Base-by-base conservation (phyloP, 345 rosid genomes). In the Rhodamnia argentea region DNA sequence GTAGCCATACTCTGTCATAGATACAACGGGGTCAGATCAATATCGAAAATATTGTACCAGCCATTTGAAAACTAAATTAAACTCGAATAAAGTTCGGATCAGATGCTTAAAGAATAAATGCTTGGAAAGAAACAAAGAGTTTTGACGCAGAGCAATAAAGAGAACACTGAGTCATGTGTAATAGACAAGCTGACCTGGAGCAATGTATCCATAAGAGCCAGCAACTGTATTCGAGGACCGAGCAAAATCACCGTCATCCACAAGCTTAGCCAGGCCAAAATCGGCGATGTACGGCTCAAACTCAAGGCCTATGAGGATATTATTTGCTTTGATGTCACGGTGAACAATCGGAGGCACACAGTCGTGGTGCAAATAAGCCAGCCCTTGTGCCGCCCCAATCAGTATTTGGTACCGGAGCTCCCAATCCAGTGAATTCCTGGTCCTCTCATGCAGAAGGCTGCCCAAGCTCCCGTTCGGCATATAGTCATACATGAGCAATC, bases 241-340 rank as follows among this genome's bases (percentile, higher is more conserved):
- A 29, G 94, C 95, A 83, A 94, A 94, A 86, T 97, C 98, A 40
- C 95, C 96, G 58, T 94, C 98, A 70, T 96, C 98, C 2, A 97
- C 96, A 22, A 96, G 99, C 93, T 97, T 97, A 55, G 98, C 99
- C 82, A 97, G 94, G 85, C 99, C 98, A 58, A 97, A 97, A 90
- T 97, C 99, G 16, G 99, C 99, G n/a, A 97, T 95, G 87, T 96
- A 97, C 10, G 99, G 96, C 88, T 97, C 99, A 24, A 96, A 97
- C 78, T 93, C 96, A 12, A 93, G 94, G 88, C 99, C 99, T 52
- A 97, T 91, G 55, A 97, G 93, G 83, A 97, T 96, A 87, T 97
- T 97, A 47, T 96, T 96, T 86, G 99, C 97, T 90, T 97, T 97
- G 87, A 97, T 96, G 87, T 97, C 98, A 37, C 99, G 92, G 82